These are phyloP conservation scores for Candida montana DNA, from an alignment of 805 yeast genomes.

Conservation along the genomic window DNA sequence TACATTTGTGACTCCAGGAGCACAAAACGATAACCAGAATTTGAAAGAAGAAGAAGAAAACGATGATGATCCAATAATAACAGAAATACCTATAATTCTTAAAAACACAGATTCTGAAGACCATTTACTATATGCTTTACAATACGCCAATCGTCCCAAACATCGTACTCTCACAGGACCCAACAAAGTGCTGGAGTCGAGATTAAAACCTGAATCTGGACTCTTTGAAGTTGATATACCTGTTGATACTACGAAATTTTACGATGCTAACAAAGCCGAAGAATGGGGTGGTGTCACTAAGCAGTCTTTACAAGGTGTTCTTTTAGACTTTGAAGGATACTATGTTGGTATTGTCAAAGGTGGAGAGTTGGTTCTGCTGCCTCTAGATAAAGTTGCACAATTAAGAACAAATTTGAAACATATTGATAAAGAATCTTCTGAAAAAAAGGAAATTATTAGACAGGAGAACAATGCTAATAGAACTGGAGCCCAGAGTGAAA, in stretches of 20 bases:
- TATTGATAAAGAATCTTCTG: conserved; percentile 55
- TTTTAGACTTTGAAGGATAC: conserved; percentile 49
- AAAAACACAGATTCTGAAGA: conserved; percentile 23
- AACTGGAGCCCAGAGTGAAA: conserved; percentile 27
- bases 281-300: conserved; percentile 57
- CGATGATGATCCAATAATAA: conserved; percentile 46
- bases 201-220: conserved; percentile 57
- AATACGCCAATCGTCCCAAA: conserved; percentile 56
- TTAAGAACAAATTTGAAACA: conserved; percentile 78
- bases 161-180: conserved; percentile 33
- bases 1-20: not conserved
- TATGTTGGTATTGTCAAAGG: conserved; percentile 40
- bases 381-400: conserved; percentile 66
- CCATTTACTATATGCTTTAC: conserved; percentile 40
- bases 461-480: conserved; percentile 29
- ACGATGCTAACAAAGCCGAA: conserved; percentile 56
- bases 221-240: conserved; percentile 76
- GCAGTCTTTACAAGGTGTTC: conserved; percentile 69
- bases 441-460: conserved; percentile 37
- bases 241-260: conserved; percentile 59
- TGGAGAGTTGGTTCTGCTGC: conserved; percentile 55
- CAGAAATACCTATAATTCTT: conserved; percentile 54
- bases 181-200: conserved; percentile 32
- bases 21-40: not conserved
- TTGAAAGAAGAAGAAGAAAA: conserved; percentile 23